Evolutionary conservation across 108 stramenopile genomes (phyloP).

Genomic region (Pseudonitzschia multiseries): DNA sequence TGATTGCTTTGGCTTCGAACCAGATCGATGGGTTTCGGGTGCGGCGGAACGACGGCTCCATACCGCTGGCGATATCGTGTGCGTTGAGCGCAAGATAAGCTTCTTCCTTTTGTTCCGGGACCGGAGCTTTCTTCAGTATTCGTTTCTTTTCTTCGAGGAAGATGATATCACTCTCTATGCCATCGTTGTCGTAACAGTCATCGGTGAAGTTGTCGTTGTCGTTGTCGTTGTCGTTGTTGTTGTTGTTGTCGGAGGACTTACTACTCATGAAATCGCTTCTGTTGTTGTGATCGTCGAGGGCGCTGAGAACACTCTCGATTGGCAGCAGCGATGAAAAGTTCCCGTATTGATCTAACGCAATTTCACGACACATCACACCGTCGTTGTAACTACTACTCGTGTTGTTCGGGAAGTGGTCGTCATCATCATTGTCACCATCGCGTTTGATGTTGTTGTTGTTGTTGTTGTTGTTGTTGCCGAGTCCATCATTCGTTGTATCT

Average conservation of each 20-base stretch:
- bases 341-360: too few relatives aligned
- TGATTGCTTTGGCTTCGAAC: slow-evolving; percentile 17
- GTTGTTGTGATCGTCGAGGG: too few relatives aligned
- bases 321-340: too few relatives aligned
- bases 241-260: neutral
- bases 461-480: too few relatives aligned
- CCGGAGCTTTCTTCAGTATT: slow-evolving; percentile 6
- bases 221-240: neutral
- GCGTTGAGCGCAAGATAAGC: slow-evolving; percentile 22
- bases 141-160: slow-evolving; percentile 22
- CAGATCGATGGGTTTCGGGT: slow-evolving; percentile 4
- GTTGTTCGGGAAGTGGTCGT: too few relatives aligned
- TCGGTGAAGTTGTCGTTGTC: neutral
- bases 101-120: slow-evolving; percentile 11
- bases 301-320: too few relatives aligned
- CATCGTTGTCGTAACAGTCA: slow-evolving; percentile 8
- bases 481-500: too few relatives aligned
- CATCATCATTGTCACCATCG: slow-evolving; percentile 7
- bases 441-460: neutral
- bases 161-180: slow-evolving; percentile 19
- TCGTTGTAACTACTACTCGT: too few relatives aligned
- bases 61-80: slow-evolving; percentile 9
- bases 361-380: too few relatives aligned
- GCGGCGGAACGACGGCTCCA: slow-evolving; percentile 4
- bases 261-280: too few relatives aligned